phyloP scores from a whole-genome alignment of 2,329 filamentous ascomycete species.

The Colletotrichum karsti region DNA sequence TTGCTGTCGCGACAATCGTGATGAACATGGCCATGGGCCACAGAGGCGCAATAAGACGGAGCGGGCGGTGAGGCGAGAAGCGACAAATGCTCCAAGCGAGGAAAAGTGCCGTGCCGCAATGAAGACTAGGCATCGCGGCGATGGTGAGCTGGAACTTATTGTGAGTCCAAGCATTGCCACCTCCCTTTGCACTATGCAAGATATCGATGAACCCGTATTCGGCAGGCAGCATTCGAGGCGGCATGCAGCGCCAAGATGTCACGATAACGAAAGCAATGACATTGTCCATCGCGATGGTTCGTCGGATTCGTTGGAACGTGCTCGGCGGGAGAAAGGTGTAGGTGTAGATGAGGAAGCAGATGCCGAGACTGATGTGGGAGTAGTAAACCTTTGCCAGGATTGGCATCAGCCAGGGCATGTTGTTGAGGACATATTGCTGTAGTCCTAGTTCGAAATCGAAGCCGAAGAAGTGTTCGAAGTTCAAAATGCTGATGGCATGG shows the following conservation, averaged over 20 bases:
- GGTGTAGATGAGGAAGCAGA: conserved; percentile 55
- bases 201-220: conserved; percentile 57
- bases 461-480: conserved; percentile 44
- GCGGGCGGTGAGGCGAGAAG: conserved; percentile 48
- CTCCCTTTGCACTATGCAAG: conserved; percentile 42
- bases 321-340: conserved; percentile 52
- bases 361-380: conserved; percentile 54
- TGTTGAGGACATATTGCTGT: conserved; percentile 48
- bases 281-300: conserved; percentile 57
- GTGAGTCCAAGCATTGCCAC: conserved; percentile 47
- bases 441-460: conserved; percentile 49
- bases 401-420: conserved; percentile 44
- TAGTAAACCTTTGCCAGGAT: conserved; percentile 52
- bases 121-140: conserved; percentile 58
- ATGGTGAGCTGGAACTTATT: conserved; percentile 57
- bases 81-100: conserved; percentile 42
- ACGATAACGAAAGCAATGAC: conserved; percentile 56
- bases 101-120: conserved; percentile 52
- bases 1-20: conserved; percentile 49
- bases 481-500: conserved; percentile 51
- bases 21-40: conserved; percentile 53
- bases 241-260: conserved; percentile 55
- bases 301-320: conserved; percentile 50
- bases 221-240: conserved; percentile 54
- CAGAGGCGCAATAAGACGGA: conserved; percentile 46